A percentile compares a stretch with the other conserved stretches of the same genome.
Evolutionary conservation across 306 rosid genomes (phyloP).

Genomic region (Vigna hirtella): DNA sequence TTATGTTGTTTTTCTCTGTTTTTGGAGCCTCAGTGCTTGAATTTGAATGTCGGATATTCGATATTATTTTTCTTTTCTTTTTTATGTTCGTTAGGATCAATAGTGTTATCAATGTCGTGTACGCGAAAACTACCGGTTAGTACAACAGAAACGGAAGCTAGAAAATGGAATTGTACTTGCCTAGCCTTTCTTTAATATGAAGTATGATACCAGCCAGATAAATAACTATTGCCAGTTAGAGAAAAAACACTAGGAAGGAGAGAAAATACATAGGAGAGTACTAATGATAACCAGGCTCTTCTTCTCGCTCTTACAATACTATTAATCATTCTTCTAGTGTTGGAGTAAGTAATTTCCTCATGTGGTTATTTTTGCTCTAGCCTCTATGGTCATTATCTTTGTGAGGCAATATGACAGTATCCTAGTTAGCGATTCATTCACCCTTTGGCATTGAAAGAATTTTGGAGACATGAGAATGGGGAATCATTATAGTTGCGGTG

Average conservation of each 20-base stretch:
- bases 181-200: not conserved
- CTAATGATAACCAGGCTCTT: not conserved
- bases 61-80: not conserved
- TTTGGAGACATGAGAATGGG: constrained; percentile 5
- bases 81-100: not conserved
- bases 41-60: constrained; percentile 16
- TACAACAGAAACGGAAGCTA: not conserved
- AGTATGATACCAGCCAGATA: not conserved
- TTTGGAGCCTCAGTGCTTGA: not conserved
- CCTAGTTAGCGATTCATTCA: not conserved
- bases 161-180: not conserved
- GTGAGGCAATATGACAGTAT: not conserved
- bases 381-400: not conserved
- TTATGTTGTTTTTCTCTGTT: not conserved
- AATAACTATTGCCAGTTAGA: not conserved
- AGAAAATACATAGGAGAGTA: not conserved
- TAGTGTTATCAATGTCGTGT: constrained; percentile 21
- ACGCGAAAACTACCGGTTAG: not conserved
- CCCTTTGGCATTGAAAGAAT: constrained; percentile 6
- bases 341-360: not conserved
- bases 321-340: not conserved
- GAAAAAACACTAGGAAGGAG: not conserved
- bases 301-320: not conserved
- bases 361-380: not conserved
- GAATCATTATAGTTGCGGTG: not conserved